Evolutionary conservation across 768 basidiomycete genomes (phyloP), one percentile per base, ranked within the genome.

Genomic region (Strobilomyces dryophilus): DNA sequence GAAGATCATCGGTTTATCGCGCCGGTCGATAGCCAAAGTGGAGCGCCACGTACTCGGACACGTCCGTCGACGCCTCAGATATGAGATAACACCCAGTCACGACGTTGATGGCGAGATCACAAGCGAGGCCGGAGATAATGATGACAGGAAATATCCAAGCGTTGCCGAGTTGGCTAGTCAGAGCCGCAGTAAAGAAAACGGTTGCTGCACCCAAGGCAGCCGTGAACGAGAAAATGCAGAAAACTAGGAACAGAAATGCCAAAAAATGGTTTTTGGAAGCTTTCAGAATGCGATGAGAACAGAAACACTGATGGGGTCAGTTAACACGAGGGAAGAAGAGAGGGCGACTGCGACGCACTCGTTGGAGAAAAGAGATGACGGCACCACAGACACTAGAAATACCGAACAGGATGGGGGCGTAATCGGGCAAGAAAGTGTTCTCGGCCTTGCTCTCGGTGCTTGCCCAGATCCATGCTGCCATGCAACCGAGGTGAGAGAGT

Each of bases 181-280:
- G 42, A 14, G 21, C 29, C 11, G 46, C 5, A 6, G 44, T 35
- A 34, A 65, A 64, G 35, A 65, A 65, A 39, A 42, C n/a, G 18
- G 53, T 49, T 3, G 61, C 58, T 12, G 54, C 58, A 1, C 64
- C 63, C 54, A 62, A 51, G 32, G 58, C 61, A 47, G 48, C 58
- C n/a, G 58, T 63, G 24, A 65, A 60, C 11, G 61, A 46, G 47
- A 64, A 57, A 5, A 62, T 44, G 46, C 61, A 65, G 12, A 43
- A 37, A 31, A 56, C 26, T 10, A 60, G 60, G 37, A 55, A 45
- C 17, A 45, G 5, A 9, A 60, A 52, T n/a, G 53, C 45, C 20
- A 65, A 42, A 4, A 57, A 2, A 15, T 59, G 54, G 31, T 53
- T 63, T 12, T 55, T 36, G 48, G 61, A 62, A 15, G 47, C 26